A percentile compares a stretch with the other conserved stretches of the same genome.
phyloP scores from a whole-genome alignment of 345 rosid genomes.

The Cardamine resedifolia region DNA sequence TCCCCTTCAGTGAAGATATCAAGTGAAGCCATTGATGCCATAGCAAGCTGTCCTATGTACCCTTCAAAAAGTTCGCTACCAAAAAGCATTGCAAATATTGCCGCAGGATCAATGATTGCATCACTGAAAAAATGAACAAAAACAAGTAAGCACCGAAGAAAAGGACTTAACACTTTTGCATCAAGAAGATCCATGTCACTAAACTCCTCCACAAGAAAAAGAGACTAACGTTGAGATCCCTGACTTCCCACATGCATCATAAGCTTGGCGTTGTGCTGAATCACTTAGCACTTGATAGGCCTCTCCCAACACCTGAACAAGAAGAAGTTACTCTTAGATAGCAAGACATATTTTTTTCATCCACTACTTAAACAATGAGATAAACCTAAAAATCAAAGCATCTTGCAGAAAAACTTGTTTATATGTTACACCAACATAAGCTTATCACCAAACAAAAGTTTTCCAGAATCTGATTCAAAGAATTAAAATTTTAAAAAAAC shows the following conservation, averaged over 20 bases:
- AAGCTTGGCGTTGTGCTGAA: conserved; percentile 88
- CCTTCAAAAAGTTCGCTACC: conserved; percentile 98
- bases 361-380: neutral
- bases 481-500: neutral
- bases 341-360: neutral
- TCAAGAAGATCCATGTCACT: conserved; percentile 2
- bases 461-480: neutral
- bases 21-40: conserved; percentile 99
- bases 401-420: neutral
- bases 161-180: conserved; percentile 13
- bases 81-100: conserved; percentile 94
- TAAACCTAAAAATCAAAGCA: neutral
- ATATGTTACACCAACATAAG: conserved; percentile 10
- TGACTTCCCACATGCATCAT: conserved; percentile 86
- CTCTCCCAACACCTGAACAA: conserved; percentile 80
- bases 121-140: conserved; percentile 57
- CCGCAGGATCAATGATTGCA: conserved; percentile 92
- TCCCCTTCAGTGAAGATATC: conserved; percentile 86
- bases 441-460: neutral
- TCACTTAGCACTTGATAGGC: conserved; percentile 97
- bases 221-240: conserved; percentile 91
- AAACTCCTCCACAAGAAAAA: conserved; percentile 20
- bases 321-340: neutral
- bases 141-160: conserved; percentile 15
- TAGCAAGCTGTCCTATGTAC: conserved; percentile 95